These are phyloP conservation scores for Pseudocercospora fijiensis DNA, from an alignment of 2,329 filamentous ascomycete species.

Conservation along the genomic window DNA sequence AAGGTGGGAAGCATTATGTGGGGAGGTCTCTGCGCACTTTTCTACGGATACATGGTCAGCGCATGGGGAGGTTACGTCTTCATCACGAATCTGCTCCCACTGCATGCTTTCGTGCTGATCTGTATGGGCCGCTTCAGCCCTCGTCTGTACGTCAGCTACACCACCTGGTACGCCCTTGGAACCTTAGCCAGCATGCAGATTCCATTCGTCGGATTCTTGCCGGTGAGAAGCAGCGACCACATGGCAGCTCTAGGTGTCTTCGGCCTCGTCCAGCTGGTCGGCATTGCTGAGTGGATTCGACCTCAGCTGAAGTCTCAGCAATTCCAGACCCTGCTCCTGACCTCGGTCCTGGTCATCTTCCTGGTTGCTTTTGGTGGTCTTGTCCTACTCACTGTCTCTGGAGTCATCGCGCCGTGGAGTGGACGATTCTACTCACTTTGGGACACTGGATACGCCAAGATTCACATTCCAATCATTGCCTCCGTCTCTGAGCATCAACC, in stretches of 20 bases:
- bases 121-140: constrained; percentile 97
- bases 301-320: constrained; percentile 87
- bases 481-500: constrained; percentile 99
- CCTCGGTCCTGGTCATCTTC: constrained; percentile 72
- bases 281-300: constrained; percentile 85
- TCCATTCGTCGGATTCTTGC: constrained; percentile 95
- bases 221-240: constrained; percentile 95
- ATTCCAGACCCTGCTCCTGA: constrained; percentile 84
- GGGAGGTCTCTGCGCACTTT: constrained; percentile 89
- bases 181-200: constrained; percentile 99
- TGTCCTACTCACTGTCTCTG: constrained; percentile 77
- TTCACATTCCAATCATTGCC: constrained; percentile 98
- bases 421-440: constrained; percentile 99
- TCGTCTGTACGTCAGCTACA: constrained; percentile 92
- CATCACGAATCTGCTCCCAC: constrained; percentile 93
- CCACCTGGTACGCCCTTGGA: constrained; percentile 95
- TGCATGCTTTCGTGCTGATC: constrained; percentile 90
- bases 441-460: constrained; percentile 98
- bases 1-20: constrained; percentile 96
- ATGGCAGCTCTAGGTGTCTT: constrained; percentile 97
- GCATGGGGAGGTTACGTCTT: constrained; percentile 99
- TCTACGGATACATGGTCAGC: constrained; percentile 99
- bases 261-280: constrained; percentile 89
- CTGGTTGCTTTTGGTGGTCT: constrained; percentile 71
- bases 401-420: constrained; percentile 94